A percentile compares a stretch with the other conserved stretches of the same genome.
Evolutionary conservation across 129 eudicot genomes (phyloP).

Genomic region (Calendula officinalis): DNA sequence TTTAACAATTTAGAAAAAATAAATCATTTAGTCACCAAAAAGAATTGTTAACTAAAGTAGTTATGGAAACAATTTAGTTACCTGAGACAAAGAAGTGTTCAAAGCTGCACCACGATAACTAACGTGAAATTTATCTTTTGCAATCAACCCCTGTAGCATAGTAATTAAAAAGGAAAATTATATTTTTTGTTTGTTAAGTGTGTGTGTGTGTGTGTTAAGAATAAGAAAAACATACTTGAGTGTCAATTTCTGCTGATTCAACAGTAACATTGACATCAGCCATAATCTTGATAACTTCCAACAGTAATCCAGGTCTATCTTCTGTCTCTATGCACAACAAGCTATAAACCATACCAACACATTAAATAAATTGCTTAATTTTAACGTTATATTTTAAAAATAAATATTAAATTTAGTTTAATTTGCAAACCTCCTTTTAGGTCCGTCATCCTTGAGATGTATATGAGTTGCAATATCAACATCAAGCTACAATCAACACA

Average conservation of each 20-base stretch:
- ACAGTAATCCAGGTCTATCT: conserved; percentile 86
- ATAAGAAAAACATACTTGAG: conserved; percentile 53
- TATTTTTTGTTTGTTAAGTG: not conserved
- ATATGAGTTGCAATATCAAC: conserved; percentile 84
- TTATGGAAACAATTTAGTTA: conserved; percentile 19
- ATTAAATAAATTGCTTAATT: conserved; percentile 9
- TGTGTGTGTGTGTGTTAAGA: not conserved
- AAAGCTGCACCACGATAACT: conserved; percentile 88
- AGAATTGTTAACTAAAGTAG: not conserved
- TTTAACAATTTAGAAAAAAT: too few species aligned
- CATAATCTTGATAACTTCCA: conserved; percentile 75
- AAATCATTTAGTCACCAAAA: not conserved
- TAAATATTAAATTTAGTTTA: not conserved
- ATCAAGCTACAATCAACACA: conserved; percentile 55
- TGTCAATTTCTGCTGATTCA: conserved; percentile 92
- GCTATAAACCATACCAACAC: conserved; percentile 38
- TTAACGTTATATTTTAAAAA: not conserved
- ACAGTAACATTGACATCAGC: conserved; percentile 67
- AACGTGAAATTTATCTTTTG: conserved; percentile 88
- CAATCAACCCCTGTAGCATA: conserved; percentile 67
- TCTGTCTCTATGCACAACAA: conserved; percentile 89
- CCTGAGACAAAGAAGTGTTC: conserved; percentile 82
- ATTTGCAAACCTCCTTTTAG: conserved; percentile 72
- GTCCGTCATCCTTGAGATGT: conserved; percentile 84
- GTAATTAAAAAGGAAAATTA: not conserved